Evolutionary conservation across 2,329 filamentous ascomycete genomes (phyloP), one percentile per base, ranked within the genome.

Genomic region (Neopestalotiopsis rosae): DNA sequence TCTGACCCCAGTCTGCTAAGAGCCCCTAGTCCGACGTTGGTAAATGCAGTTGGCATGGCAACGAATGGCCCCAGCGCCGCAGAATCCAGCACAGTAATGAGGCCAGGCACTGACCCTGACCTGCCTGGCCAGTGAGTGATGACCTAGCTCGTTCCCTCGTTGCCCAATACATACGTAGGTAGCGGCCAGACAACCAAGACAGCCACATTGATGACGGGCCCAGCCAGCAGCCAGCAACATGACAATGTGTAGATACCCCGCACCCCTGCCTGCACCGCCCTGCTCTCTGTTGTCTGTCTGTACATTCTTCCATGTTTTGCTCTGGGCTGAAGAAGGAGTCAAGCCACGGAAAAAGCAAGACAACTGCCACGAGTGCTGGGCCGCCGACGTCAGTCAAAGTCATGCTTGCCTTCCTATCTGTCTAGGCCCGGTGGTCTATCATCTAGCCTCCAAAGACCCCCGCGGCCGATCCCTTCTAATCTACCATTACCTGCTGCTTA

Each of bases 21-120:
- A 62, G 42, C 49, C 63, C 63, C 42, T 34, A 45, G 24, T 40
- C 49, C 7, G n/a, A 28, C 45, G 30, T 62, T 62, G 59, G 59
- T 62, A 57, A 66, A 66, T 57, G 42, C 17, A n/a, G 63, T 66
- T 66, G 63, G 24, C 63, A 56, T 12, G 30, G 63, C 63, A 66
- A 66, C 63, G 42, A 20, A n/a, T 14, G 42, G 20, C 38, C n/a
- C 38, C 5, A 24, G 30, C n/a, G 30, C 38, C 34, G 3, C 32
- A n/a, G 28, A 61, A 34, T 24, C 58, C 24, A 28, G 58, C n/a
- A 17, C n/a, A 61, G 24, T 32, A 17, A 61, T 28, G 24, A 28
- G 24, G 24, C 3, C 24, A 28, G 24, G 24, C 24, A 28, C 24
- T 28, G 24, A 28, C 24, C 24, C 24, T 28, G 24, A 28, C 24